Evolutionary conservation across 345 rosid species (phyloP).

Genomic region (Eucalyptus paniculata): DNA sequence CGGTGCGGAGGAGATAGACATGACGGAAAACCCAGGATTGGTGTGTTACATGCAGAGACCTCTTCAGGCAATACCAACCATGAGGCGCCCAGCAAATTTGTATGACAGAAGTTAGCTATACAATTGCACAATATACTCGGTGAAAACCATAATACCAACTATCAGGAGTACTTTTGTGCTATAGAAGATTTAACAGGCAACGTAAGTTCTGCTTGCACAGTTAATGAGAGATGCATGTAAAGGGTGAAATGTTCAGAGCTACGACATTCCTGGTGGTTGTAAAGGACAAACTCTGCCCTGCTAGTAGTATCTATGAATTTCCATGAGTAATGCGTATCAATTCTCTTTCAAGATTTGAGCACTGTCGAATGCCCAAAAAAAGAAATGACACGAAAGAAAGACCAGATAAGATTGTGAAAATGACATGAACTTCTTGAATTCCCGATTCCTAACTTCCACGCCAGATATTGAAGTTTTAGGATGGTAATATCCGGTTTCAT

Average conservation of each 20-base stretch:
- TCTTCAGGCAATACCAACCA: not conserved
- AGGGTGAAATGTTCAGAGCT: not conserved
- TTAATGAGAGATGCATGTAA: not conserved
- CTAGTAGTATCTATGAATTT: not conserved
- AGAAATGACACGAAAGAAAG: not conserved
- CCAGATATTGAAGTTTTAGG: not conserved
- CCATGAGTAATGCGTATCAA: not conserved
- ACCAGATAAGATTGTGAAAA: not conserved
- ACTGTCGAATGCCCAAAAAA: not conserved
- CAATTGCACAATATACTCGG: not conserved
- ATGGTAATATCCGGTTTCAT: not conserved
- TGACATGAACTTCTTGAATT: not conserved
- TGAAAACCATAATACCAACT: not conserved
- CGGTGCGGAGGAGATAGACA: not conserved
- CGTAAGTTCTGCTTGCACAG: not conserved
- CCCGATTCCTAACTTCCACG: not conserved
- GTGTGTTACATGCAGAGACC: not conserved
- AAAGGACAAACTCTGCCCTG: not conserved
- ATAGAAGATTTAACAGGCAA: not conserved
- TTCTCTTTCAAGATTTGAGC: not conserved
- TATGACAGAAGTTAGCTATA: not conserved
- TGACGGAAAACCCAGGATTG: not conserved
- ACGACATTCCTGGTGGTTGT: not conserved
- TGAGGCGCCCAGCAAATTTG: not conserved
- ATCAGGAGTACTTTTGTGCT: not conserved